A percentile compares a stretch with the other conserved stretches of the same genome.
These are phyloP conservation scores for Paecilomyces formosus DNA, from an alignment of 2,329 filamentous ascomycete species.

Conservation along the genomic window DNA sequence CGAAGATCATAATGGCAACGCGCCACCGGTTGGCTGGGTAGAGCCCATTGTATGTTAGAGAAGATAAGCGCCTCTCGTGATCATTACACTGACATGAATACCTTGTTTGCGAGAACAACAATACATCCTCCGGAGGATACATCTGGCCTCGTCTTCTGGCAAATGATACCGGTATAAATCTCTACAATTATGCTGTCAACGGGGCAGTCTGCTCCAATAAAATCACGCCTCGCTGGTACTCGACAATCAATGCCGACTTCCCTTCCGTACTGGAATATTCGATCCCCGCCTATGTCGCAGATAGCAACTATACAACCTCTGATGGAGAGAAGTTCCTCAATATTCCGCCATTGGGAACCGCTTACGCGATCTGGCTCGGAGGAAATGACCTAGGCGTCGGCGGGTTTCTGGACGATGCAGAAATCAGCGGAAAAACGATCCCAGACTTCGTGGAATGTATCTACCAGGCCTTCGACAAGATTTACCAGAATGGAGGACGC, in stretches of 20 bases:
- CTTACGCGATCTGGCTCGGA: conserved; percentile 72
- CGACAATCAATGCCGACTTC: conserved; percentile 47
- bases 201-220: conserved; percentile 68
- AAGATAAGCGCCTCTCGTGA: neutral
- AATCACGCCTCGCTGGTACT: conserved; percentile 51
- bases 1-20: conserved; percentile 46
- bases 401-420: conserved; percentile 59
- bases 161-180: conserved; percentile 44
- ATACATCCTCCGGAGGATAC: conserved; percentile 59
- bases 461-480: conserved; percentile 52
- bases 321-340: conserved; percentile 25
- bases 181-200: conserved; percentile 64
- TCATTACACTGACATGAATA: neutral
- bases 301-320: conserved; percentile 14
- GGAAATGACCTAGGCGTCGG: conserved; percentile 67
- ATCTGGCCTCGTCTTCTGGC: conserved; percentile 63
- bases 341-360: conserved; percentile 50
- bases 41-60: conserved; percentile 34
- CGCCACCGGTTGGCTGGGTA: conserved; percentile 56
- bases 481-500: conserved; percentile 60
- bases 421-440: conserved; percentile 53
- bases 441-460: conserved; percentile 61
- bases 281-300: conserved; percentile 36
- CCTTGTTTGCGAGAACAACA: conserved; percentile 30
- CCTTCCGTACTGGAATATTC: conserved; percentile 58